These are phyloP conservation scores for Mimosa pudica DNA, from an alignment of 306 rosid genomes.

Conservation along the genomic window DNA sequence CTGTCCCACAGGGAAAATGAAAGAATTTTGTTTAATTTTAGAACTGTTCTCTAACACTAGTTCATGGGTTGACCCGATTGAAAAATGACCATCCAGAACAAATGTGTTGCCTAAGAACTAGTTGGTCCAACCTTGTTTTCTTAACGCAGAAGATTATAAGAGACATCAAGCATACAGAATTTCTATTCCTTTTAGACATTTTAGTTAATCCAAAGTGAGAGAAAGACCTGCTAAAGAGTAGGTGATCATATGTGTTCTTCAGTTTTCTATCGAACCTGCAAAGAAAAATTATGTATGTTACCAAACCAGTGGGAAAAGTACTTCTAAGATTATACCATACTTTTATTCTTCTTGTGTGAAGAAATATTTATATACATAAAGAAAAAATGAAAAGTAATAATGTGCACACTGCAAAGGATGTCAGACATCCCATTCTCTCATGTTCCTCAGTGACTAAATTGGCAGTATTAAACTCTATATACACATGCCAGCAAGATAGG, in stretches of 20 bases:
- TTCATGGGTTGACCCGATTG: neutral
- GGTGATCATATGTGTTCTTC: constrained; percentile 93
- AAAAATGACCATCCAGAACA: neutral
- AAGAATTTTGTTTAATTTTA: neutral
- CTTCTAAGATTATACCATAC: constrained; percentile 21
- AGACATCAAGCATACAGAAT: constrained; percentile 17
- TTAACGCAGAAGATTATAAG: neutral
- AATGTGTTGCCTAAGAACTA: neutral
- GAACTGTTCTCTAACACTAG: neutral
- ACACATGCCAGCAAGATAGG: constrained; percentile 9
- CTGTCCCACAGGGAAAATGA: neutral
- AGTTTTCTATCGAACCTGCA: constrained; percentile 96
- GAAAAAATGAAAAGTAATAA: neutral
- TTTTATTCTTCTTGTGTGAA: constrained; percentile 9
- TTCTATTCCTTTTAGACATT: constrained; percentile 33
- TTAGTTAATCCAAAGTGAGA: constrained; percentile 34
- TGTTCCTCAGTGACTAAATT: constrained; percentile 24
- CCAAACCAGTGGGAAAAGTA: constrained; percentile 24
- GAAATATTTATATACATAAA: constrained; percentile 14
- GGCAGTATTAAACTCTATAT: neutral
- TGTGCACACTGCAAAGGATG: constrained; percentile 23
- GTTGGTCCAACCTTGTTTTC: neutral
- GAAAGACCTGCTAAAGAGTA: constrained; percentile 94
- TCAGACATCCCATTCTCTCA: neutral
- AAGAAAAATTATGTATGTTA: constrained; percentile 31